Conservation (phyloP, 371 early-diverging fungal genomes). For the Mortierella sp. region DNA sequence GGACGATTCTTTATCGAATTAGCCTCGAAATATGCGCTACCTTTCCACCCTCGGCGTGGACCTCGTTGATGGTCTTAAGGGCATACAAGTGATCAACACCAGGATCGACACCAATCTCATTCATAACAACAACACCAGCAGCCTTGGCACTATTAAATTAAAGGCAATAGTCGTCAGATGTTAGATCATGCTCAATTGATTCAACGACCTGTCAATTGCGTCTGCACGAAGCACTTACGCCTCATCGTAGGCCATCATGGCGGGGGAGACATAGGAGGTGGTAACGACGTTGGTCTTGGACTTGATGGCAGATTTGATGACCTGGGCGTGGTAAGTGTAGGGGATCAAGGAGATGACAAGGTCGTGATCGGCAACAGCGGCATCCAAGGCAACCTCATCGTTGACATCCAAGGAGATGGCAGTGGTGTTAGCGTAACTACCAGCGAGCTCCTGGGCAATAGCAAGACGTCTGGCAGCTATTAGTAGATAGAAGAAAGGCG, state of each 20-base stretch:
- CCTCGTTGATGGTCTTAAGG: conserved; percentile 88
- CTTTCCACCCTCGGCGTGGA: conserved; percentile 92
- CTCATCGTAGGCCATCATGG: conserved; percentile 87
- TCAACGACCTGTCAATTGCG: not conserved
- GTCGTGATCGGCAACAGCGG: conserved; percentile 90
- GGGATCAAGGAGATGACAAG: conserved; percentile 91
- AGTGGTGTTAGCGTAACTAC: conserved; percentile 69
- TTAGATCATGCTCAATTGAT: not conserved
- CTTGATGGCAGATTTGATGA: conserved; percentile 88
- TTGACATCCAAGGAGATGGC: conserved; percentile 87
- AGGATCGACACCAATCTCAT: conserved; percentile 96
- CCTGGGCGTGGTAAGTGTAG: conserved; percentile 88
- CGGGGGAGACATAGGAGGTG: conserved; percentile 92
- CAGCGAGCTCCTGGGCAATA: conserved; percentile 82
- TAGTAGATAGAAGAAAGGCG: not conserved
- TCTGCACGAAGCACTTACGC: conserved; percentile 63
- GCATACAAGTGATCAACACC: conserved; percentile 96
- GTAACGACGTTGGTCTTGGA: conserved; percentile 91
- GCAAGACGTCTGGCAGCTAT: conserved; percentile 86
- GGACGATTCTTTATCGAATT: not conserved
- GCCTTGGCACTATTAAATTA: conserved; percentile 74
- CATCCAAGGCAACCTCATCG: conserved; percentile 86
- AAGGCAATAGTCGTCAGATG: not conserved
- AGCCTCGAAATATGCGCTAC: conserved; percentile 41
- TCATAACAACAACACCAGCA: conserved; percentile 88